Evolutionary conservation across 441 rosid species (phyloP).

Genomic region (Euphorbia schlechtendalii): DNA sequence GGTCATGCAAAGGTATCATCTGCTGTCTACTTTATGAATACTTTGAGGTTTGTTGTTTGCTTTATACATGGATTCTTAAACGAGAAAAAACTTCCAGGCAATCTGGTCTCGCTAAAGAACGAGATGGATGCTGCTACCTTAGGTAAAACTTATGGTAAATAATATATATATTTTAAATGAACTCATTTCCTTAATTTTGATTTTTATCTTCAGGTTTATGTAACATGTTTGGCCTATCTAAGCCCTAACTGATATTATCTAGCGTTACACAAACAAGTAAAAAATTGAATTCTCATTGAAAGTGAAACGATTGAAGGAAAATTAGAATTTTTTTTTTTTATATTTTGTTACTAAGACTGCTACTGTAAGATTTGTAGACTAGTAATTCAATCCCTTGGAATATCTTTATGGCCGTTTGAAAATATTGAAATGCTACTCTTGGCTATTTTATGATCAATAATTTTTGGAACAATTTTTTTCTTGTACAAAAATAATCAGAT

Average conservation of each 20-base stretch:
- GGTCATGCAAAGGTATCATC: slow-evolving; percentile 91
- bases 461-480: too few species aligned
- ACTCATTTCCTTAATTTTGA: neutral
- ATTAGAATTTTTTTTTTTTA: too few species aligned
- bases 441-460: neutral
- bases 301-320: neutral
- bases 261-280: too few species aligned
- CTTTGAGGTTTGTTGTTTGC: slow-evolving; percentile 3
- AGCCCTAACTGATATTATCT: too few species aligned
- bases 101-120: slow-evolving; percentile 89
- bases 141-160: slow-evolving; percentile 37
- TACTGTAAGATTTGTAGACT: neutral
- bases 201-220: neutral
- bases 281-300: neutral
- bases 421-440: neutral
- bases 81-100: slow-evolving; percentile 82
- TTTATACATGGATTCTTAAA: slow-evolving; percentile 6
- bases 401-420: neutral
- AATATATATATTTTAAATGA: neutral
- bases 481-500: too few species aligned
- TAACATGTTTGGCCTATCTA: neutral
- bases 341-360: neutral
- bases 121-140: slow-evolving; percentile 78
- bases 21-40: slow-evolving; percentile 10
- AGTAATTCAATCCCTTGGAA: neutral